Evolutionary conservation across 2,329 filamentous ascomycete species (phyloP).

Genomic region (Penicillium sp.): DNA sequence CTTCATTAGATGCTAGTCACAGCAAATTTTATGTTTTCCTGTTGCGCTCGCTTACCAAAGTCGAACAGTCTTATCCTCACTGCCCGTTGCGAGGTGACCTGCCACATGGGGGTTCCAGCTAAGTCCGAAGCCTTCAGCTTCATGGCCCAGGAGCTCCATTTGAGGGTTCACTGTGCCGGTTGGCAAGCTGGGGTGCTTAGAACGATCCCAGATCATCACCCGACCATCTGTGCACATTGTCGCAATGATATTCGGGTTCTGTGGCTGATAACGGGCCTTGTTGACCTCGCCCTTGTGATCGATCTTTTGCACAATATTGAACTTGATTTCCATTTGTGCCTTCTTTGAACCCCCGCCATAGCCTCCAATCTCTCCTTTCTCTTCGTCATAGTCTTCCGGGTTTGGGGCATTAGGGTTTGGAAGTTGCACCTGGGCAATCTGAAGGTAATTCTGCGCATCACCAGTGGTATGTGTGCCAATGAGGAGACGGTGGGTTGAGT

Average conservation of each 20-base stretch:
- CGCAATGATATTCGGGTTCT: constrained; percentile 95
- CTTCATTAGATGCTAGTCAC: constrained; percentile 3
- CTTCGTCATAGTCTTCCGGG: constrained; percentile 83
- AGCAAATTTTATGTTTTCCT: background rate
- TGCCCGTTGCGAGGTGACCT: constrained; percentile 83
- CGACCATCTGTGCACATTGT: constrained; percentile 85
- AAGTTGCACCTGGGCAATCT: constrained; percentile 91
- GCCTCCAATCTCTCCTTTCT: constrained; percentile 88
- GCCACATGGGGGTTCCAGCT: constrained; percentile 85
- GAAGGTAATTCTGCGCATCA: constrained; percentile 82
- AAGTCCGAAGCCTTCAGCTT: constrained; percentile 84
- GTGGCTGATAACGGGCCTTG: constrained; percentile 95
- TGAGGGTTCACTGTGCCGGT: constrained; percentile 75
- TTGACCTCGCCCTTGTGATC: constrained; percentile 96
- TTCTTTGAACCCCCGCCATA: constrained; percentile 73
- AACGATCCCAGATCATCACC: constrained; percentile 91
- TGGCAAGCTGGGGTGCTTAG: constrained; percentile 82
- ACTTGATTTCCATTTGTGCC: constrained; percentile 70
- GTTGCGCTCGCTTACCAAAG: constrained; percentile 67
- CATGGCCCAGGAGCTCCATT: constrained; percentile 81
- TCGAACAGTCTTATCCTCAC: constrained; percentile 86
- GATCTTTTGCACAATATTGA: constrained; percentile 92
- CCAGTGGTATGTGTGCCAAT: constrained; percentile 94
- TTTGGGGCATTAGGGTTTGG: constrained; percentile 73
- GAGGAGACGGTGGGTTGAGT: constrained; percentile 81